Conservation (phyloP, 164 flowering plant genomes). For the Pachysandra terminalis region DNA sequence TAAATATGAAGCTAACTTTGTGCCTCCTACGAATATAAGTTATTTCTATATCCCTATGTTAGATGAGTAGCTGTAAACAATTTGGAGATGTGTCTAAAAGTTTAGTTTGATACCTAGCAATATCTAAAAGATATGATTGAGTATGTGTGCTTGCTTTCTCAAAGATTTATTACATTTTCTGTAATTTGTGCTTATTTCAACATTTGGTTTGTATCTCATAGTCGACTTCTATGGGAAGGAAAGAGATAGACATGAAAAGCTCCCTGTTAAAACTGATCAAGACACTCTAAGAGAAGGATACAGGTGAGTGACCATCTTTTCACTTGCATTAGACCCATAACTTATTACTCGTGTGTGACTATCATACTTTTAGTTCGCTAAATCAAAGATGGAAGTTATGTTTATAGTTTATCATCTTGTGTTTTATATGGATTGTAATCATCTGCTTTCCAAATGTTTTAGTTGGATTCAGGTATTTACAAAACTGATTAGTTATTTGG, state of each 20-base stretch:
- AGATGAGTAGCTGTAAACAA: too few species aligned
- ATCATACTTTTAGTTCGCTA: not conserved
- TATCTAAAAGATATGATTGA: too few species aligned
- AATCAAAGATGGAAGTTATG: too few species aligned
- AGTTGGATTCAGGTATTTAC: not conserved
- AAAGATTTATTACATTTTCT: not conserved
- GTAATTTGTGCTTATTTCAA: not conserved
- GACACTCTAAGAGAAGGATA: constrained; percentile 92
- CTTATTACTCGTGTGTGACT: not conserved
- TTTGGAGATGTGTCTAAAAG: too few species aligned
- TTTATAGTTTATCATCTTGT: not conserved
- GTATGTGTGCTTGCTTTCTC: not conserved
- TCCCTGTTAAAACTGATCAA: constrained; percentile 80
- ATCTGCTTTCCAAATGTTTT: not conserved
- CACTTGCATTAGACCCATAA: not conserved
- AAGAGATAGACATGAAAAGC: constrained; percentile 25
- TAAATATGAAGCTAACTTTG: too few species aligned
- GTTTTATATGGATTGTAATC: not conserved
- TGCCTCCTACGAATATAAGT: too few species aligned
- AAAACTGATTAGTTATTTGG: too few species aligned
- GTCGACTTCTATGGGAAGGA: constrained; percentile 65
- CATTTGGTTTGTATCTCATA: constrained; percentile 25
- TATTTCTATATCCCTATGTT: too few species aligned
- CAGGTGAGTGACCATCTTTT: constrained; percentile 37
- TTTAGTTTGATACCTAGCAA: too few species aligned